Evolutionary conservation across 2,329 filamentous ascomycete genomes (phyloP).

Genomic region (Thelonectria discophora): DNA sequence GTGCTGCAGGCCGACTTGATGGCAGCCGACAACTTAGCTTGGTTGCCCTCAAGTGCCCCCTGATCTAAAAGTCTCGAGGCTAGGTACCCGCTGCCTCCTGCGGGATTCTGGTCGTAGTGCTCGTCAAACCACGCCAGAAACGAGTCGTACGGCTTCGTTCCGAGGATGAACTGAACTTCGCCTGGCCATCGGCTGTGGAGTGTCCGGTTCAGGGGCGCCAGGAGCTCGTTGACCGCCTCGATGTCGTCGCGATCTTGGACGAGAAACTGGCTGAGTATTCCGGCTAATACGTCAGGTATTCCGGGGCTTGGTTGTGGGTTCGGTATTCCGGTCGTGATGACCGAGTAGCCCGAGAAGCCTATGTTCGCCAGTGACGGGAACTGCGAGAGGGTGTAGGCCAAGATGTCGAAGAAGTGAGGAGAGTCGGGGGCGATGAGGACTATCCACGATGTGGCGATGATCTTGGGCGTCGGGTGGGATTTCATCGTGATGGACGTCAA

Average conservation of each 20-base stretch:
- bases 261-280: constrained; percentile 47
- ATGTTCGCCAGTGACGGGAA: constrained; percentile 58
- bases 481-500: constrained; percentile 66
- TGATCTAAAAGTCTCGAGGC: constrained; percentile 57
- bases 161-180: constrained; percentile 30
- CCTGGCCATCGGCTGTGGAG: constrained; percentile 50
- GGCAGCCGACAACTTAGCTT: constrained; percentile 46
- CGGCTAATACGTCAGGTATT: constrained; percentile 45
- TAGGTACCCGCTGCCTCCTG: constrained; percentile 49
- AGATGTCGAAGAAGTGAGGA: constrained; percentile 55
- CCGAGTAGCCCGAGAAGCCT: constrained; percentile 61
- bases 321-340: constrained; percentile 47
- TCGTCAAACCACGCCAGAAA: constrained; percentile 51
- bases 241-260: constrained; percentile 49
- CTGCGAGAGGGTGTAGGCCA: constrained; percentile 56
- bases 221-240: constrained; percentile 39
- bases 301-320: constrained; percentile 50
- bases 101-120: constrained; percentile 48
- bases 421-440: constrained; percentile 39
- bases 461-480: constrained; percentile 55
- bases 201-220: constrained; percentile 50
- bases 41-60: constrained; percentile 43
- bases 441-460: constrained; percentile 38
- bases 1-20: constrained; percentile 47
- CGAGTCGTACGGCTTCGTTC: constrained; percentile 40